phyloP scores from a whole-genome alignment of 2,329 filamentous ascomycete species.

The Calcarisporium arbuscula region DNA sequence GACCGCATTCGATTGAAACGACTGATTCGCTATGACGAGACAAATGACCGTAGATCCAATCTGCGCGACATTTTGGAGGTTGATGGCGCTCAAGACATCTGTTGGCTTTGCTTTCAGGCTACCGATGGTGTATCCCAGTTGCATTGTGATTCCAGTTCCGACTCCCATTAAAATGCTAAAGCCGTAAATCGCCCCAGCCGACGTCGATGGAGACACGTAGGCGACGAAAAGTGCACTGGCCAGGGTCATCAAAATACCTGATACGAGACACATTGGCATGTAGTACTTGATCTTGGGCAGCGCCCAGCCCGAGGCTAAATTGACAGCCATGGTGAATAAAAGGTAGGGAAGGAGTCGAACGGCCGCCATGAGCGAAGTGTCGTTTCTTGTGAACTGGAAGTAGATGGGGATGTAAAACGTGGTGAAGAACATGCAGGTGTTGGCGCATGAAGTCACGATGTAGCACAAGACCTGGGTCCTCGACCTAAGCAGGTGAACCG shows the following conservation, averaged over 20 bases:
- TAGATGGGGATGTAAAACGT: slow-evolving; percentile 13
- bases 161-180: slow-evolving; percentile 9
- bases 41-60: slow-evolving; percentile 19
- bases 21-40: slow-evolving; percentile 21
- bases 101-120: slow-evolving; percentile 12
- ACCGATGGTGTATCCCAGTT: slow-evolving; percentile 22
- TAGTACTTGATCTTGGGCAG: slow-evolving; percentile 8
- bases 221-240: slow-evolving; percentile 4
- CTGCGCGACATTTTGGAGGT: slow-evolving; percentile 21
- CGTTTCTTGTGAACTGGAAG: slow-evolving; percentile 12
- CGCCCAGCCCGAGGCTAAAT: slow-evolving; percentile 1
- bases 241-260: slow-evolving; percentile 9
- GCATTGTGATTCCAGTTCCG: slow-evolving; percentile 12
- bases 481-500: slow-evolving; percentile 3
- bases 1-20: too few species aligned
- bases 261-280: slow-evolving; percentile 8
- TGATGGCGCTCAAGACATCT: slow-evolving; percentile 1
- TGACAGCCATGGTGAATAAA: slow-evolving; percentile 4
- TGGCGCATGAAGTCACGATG: slow-evolving; percentile 5
- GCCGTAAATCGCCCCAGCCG: slow-evolving; percentile 11
- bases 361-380: slow-evolving; percentile 9
- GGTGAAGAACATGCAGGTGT: slow-evolving; percentile 6
- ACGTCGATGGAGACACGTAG: slow-evolving; percentile 4
- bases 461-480: slow-evolving; percentile 10
- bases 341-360: slow-evolving; percentile 10